These are phyloP conservation scores for Chaetomiaceae sp. DNA, from an alignment of 2,329 filamentous ascomycete genomes.

Conservation along the genomic window DNA sequence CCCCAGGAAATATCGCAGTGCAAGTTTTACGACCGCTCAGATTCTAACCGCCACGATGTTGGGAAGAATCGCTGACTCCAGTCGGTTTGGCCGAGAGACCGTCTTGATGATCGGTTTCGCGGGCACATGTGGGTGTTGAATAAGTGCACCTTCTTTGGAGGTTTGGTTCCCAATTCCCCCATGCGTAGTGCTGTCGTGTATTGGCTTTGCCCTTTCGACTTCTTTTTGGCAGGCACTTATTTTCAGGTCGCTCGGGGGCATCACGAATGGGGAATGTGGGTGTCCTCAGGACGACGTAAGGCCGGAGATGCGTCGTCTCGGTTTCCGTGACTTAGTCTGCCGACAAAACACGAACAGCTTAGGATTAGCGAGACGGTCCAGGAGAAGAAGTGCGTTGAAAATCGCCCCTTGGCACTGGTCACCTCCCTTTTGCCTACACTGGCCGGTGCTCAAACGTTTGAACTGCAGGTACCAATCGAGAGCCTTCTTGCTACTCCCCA, in stretches of 20 bases:
- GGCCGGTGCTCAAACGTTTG: neutral
- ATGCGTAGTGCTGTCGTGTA: slow-evolving; percentile 46
- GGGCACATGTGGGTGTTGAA: slow-evolving; percentile 48
- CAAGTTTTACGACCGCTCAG: slow-evolving; percentile 76
- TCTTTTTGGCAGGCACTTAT: slow-evolving; percentile 58
- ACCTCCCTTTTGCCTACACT: neutral
- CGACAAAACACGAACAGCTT: neutral
- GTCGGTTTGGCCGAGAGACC: slow-evolving; percentile 65
- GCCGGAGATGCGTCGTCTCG: neutral
- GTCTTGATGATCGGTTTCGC: slow-evolving; percentile 72
- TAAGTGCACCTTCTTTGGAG: too few relatives aligned
- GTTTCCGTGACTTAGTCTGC: too few relatives aligned
- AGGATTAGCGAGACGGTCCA: slow-evolving; percentile 43
- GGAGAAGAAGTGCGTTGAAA: slow-evolving; percentile 39
- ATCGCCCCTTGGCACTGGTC: neutral
- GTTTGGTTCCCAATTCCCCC: neutral
- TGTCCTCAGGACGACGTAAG: slow-evolving; percentile 66
- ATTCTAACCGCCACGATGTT: slow-evolving; percentile 79
- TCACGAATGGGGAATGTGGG: slow-evolving; percentile 70
- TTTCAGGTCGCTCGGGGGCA: slow-evolving; percentile 62
- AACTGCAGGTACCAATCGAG: slow-evolving; percentile 38
- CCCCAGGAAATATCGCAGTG: slow-evolving; percentile 32
- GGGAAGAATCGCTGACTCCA: slow-evolving; percentile 65
- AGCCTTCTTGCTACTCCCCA: slow-evolving; percentile 46
- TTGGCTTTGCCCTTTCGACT: slow-evolving; percentile 68